These are phyloP conservation scores for Flaveria trinervia DNA, from an alignment of 129 eudicot genomes.

Conservation along the genomic window DNA sequence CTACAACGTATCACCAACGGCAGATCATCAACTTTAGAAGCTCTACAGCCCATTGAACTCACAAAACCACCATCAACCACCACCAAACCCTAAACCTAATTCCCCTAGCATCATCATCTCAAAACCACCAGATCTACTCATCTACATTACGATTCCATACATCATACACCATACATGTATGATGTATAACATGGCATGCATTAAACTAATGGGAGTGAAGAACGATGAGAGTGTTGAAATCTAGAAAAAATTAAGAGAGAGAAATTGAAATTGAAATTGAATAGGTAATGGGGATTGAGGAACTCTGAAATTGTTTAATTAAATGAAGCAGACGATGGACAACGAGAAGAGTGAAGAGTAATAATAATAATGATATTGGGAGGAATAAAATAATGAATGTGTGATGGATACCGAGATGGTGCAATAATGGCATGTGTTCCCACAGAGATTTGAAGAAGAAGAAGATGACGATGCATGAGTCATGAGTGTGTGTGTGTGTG, in stretches of 20 bases:
- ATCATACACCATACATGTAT: no score
- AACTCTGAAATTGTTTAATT: not conserved
- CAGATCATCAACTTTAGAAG: constrained; percentile 72
- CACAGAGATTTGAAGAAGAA: constrained; percentile 27
- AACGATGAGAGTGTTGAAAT: constrained; percentile 15
- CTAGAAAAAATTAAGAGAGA: not conserved
- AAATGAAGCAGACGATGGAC: not conserved
- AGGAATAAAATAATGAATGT: constrained; percentile 18
- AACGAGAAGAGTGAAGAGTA: no score
- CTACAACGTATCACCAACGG: constrained; percentile 77
- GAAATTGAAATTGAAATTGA: not conserved
- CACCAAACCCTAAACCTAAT: constrained; percentile 34
- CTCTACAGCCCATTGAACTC: constrained; percentile 67
- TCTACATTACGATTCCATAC: no score
- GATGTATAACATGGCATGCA: constrained; percentile 14
- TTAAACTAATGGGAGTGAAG: constrained; percentile 11
- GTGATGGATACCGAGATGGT: constrained; percentile 13
- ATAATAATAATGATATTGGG: no score
- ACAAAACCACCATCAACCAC: constrained; percentile 10
- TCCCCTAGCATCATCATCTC: constrained; percentile 17
- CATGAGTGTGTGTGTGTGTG: not conserved
- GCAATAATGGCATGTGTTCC: constrained; percentile 35
- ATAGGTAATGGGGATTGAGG: constrained; percentile 27
- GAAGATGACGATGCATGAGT: constrained; percentile 16
- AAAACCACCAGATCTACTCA: no score